phyloP scores from a whole-genome alignment of 257 asterid species.

The Nicotiana attenuata region DNA sequence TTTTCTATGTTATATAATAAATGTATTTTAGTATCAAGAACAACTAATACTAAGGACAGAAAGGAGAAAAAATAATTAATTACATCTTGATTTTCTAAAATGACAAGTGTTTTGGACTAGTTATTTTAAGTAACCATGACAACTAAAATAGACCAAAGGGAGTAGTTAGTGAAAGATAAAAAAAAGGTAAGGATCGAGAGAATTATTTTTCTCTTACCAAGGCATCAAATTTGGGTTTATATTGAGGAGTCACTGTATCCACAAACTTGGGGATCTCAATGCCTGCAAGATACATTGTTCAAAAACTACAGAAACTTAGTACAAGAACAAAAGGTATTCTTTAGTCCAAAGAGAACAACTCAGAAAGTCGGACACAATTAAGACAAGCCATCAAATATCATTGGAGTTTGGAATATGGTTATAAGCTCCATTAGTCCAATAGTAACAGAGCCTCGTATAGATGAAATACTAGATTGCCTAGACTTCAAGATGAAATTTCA shows the following conservation, averaged over 20 bases:
- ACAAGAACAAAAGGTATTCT: neutral
- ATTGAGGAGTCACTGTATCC: conserved; percentile 81
- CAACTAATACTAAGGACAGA: too few relatives aligned
- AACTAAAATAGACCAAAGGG: too few relatives aligned
- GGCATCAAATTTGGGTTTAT: conserved; percentile 80
- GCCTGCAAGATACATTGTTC: conserved; percentile 35
- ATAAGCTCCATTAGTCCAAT: neutral
- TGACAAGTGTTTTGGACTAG: too few relatives aligned
- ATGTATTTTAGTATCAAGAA: too few relatives aligned
- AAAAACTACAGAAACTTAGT: conserved; percentile 9
- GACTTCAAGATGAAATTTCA: neutral
- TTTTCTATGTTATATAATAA: too few relatives aligned
- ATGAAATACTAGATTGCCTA: neutral
- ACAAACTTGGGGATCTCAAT: conserved; percentile 74
- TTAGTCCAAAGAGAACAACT: neutral
- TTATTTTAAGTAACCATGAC: too few relatives aligned
- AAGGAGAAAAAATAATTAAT: too few relatives aligned
- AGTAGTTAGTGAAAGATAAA: neutral
- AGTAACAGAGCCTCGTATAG: neutral
- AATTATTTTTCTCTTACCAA: conserved; percentile 44
- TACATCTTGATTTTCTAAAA: too few relatives aligned
- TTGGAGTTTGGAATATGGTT: neutral
- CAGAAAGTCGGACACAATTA: neutral
- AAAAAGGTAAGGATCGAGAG: neutral
- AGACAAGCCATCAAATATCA: neutral